Percentiles rank a stretch among this genome's conserved stretches.
These are phyloP conservation scores for Manihot esculenta DNA, from an alignment of 441 rosid species.

Conservation along the genomic window DNA sequence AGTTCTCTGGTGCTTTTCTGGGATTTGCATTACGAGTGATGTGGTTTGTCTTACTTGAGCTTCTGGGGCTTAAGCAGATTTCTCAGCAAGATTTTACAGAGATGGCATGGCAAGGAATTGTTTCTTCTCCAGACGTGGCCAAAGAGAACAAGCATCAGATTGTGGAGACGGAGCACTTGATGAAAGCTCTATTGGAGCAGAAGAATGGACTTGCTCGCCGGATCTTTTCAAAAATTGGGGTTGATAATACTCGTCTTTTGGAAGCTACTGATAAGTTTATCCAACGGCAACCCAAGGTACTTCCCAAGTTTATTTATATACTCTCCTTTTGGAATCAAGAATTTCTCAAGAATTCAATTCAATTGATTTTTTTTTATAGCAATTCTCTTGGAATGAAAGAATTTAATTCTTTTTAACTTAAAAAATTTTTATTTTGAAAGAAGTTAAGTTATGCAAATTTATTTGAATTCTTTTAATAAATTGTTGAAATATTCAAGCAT, in stretches of 20 bases:
- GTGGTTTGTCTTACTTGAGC: background rate
- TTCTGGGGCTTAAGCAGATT: slow-evolving; percentile 43
- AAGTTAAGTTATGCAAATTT: no score
- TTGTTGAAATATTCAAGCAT: no score
- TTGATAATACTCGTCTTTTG: slow-evolving; percentile 86
- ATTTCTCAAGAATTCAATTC: no score
- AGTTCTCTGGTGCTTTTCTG: background rate
- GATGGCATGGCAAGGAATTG: slow-evolving; percentile 99
- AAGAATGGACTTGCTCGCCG: slow-evolving; percentile 99
- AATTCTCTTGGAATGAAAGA: no score
- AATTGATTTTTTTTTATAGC: no score
- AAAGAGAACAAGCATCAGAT: slow-evolving; percentile 96
- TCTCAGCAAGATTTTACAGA: slow-evolving; percentile 96
- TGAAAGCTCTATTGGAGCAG: slow-evolving; percentile 95
- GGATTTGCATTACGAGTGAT: no score
- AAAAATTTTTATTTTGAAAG: no score
- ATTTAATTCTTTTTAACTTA: no score
- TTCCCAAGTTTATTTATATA: no score
- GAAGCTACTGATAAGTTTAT: slow-evolving; percentile 90
- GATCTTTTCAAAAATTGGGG: slow-evolving; percentile 79
- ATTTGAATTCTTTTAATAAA: no score
- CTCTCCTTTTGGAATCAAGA: no score
- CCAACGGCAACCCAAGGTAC: slow-evolving; percentile 93
- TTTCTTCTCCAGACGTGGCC: slow-evolving; percentile 92
- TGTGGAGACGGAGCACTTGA: slow-evolving; percentile 95